A percentile compares a stretch with the other conserved stretches of the same genome.
These are phyloP conservation scores for Xylaria acuta DNA, from an alignment of 495 filamentous ascomycete species.

Conservation along the genomic window DNA sequence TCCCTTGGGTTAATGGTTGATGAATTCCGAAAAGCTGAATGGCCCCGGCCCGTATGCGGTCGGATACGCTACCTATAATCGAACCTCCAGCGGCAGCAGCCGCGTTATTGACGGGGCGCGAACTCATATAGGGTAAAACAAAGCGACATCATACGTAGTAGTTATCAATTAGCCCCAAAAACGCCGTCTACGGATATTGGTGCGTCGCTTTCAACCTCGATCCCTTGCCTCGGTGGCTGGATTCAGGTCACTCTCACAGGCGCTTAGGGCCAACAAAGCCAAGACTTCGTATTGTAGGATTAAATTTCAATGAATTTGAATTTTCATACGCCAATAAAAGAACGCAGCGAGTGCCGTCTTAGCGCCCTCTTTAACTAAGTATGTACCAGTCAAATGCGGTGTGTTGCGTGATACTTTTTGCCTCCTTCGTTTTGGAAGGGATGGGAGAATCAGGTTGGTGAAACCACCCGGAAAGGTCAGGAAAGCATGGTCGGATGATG, in stretches of 20 bases:
- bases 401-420: background rate
- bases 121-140: background rate
- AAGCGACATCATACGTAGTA: background rate
- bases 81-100: background rate
- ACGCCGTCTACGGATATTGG: background rate
- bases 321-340: background rate
- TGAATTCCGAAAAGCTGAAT: background rate
- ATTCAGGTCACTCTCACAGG: background rate
- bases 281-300: background rate
- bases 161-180: background rate
- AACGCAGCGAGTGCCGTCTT: background rate
- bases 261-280: background rate
- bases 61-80: background rate
- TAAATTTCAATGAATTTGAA: background rate
- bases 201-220: background rate
- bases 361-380: background rate
- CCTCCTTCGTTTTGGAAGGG: background rate
- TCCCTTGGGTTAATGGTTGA: background rate
- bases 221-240: background rate
- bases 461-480: background rate
- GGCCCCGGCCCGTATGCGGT: background rate
- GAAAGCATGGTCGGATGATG: background rate
- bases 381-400: background rate
- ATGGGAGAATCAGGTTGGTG: background rate
- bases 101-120: background rate